Evolutionary conservation across 1,284 basidiomycete species (phyloP).

Genomic region (Cutaneotrichosporon sp.): DNA sequence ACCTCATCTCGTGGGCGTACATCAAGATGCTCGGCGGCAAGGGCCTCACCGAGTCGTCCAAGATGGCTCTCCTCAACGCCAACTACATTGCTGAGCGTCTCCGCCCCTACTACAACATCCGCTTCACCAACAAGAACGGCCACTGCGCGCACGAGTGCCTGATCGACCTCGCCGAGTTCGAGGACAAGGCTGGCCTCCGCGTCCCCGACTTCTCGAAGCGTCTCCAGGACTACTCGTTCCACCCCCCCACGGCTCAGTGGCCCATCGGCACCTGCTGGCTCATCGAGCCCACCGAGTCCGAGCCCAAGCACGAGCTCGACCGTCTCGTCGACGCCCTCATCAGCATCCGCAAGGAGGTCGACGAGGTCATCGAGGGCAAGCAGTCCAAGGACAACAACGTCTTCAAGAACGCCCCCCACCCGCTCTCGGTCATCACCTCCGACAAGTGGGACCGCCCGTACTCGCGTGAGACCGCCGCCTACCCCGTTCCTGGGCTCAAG

Average conservation of each 20-base stretch:
- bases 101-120: conserved; percentile 79
- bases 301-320: conserved; percentile 86
- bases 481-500: conserved; percentile 73
- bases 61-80: conserved; percentile 85
- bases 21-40: conserved; percentile 96
- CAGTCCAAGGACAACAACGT: conserved; percentile 81
- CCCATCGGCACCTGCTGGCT: conserved; percentile 79
- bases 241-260: conserved; percentile 62
- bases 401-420: conserved; percentile 92
- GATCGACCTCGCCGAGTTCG: conserved; percentile 93
- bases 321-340: conserved; percentile 97
- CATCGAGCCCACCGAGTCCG: conserved; percentile 93
- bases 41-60: conserved; percentile 81
- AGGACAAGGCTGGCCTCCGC: conserved; percentile 81
- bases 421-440: conserved; percentile 72
- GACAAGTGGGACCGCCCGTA: conserved; percentile 87
- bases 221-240: conserved; percentile 59
- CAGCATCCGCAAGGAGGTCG: conserved; percentile 85
- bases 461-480: conserved; percentile 78
- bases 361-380: conserved; percentile 81
- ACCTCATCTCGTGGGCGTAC: conserved; percentile 97
- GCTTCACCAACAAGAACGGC: conserved; percentile 86
- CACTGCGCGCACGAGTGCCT: conserved; percentile 94
- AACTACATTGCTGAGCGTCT: conserved; percentile 96
- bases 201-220: conserved; percentile 96